Conservation (phyloP, 768 basidiomycete species). For the Serendipita indica region DNA sequence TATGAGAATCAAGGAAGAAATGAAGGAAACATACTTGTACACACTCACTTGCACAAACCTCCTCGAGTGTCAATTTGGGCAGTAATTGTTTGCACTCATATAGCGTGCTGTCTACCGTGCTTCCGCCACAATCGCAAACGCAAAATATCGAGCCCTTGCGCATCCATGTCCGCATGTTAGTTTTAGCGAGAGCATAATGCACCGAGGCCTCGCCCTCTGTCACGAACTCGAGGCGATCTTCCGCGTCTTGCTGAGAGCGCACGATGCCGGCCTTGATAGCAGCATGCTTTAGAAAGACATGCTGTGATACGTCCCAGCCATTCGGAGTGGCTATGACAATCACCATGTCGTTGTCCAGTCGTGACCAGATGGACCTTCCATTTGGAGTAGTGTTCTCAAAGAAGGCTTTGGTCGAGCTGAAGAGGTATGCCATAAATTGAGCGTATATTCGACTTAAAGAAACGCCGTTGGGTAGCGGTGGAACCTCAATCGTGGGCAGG, state of each 20-base stretch:
- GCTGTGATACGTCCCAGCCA: slow-evolving; percentile 19
- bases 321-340: slow-evolving; percentile 18
- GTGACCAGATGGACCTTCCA: slow-evolving; percentile 14
- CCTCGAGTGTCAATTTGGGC: slow-evolving; percentile 1
- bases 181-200: slow-evolving; percentile 1
- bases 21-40: background rate
- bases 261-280: slow-evolving; percentile 18
- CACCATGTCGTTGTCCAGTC: slow-evolving; percentile 15
- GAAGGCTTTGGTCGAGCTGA: background rate
- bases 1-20: background rate
- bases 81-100: background rate
- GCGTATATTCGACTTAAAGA: background rate
- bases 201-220: slow-evolving; percentile 10
- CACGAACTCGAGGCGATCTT: background rate
- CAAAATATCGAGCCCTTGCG: background rate
- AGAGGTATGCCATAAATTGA: slow-evolving; percentile 3
- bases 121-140: slow-evolving; percentile 1
- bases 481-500: background rate
- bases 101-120: slow-evolving; percentile 4
- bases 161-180: background rate
- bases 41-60: slow-evolving; percentile 8
- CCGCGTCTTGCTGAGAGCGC: slow-evolving; percentile 11
- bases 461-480: background rate
- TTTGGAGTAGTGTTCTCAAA: background rate
- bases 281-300: slow-evolving; percentile 16